Evolutionary conservation across 1,139 yeast genomes (phyloP).

Genomic region (Pichia inconspicua): DNA sequence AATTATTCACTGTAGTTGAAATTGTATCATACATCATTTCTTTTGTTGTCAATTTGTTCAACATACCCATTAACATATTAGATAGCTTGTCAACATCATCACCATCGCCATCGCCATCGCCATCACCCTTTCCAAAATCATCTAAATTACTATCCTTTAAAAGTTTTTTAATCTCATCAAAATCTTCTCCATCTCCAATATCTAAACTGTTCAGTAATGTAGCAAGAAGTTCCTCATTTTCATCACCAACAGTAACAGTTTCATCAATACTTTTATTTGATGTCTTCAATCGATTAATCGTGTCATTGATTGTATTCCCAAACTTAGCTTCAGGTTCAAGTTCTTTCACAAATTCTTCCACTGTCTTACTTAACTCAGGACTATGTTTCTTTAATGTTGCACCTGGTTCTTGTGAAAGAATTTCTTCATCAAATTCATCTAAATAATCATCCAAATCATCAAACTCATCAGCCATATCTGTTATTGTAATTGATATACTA

Average conservation of each 20-base stretch:
- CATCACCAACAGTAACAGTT: constrained; percentile 35
- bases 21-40: constrained; percentile 85
- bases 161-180: constrained; percentile 8
- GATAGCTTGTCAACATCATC: constrained; percentile 48
- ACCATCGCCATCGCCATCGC: constrained; percentile 28
- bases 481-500: not conserved
- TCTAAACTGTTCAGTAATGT: constrained; percentile 39
- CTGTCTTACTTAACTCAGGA: constrained; percentile 53
- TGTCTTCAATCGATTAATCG: constrained; percentile 68
- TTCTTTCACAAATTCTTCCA: constrained; percentile 45
- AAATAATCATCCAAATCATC: constrained; percentile 71
- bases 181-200: constrained; percentile 18
- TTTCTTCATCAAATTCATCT: constrained; percentile 73
- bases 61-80: constrained; percentile 65
- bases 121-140: constrained; percentile 20
- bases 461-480: constrained; percentile 39
- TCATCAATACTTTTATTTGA: constrained; percentile 63
- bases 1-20: constrained; percentile 67
- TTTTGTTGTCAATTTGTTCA: constrained; percentile 78
- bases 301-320: constrained; percentile 71
- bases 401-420: constrained; percentile 59
- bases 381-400: not conserved
- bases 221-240: constrained; percentile 53
- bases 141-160: not conserved
- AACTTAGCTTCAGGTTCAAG: constrained; percentile 37